Evolutionary conservation across 768 basidiomycete genomes (phyloP).

Genomic region (Naganishia friedmannii): DNA sequence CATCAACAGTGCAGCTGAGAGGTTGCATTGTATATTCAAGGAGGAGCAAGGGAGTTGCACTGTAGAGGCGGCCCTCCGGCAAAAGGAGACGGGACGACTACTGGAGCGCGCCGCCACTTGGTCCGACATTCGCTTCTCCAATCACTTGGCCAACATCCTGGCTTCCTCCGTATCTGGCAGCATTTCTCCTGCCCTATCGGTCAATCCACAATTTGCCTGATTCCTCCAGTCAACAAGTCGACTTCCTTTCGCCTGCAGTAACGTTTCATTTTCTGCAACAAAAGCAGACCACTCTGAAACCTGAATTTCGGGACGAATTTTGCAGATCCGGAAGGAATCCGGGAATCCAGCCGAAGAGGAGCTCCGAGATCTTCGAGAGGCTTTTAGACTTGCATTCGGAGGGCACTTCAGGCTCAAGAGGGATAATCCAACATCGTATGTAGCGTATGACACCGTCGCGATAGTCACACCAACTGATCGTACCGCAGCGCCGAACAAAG

Average conservation of each 20-base stretch:
- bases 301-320: neutral
- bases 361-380: neutral
- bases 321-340: neutral
- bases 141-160: too few relatives aligned
- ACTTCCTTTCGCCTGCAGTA: neutral
- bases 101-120: neutral
- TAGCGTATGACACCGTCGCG: neutral
- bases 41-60: neutral
- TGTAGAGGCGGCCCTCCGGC: too few relatives aligned
- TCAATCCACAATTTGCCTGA: neutral
- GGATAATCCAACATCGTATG: neutral
- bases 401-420: neutral
- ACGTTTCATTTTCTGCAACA: neutral
- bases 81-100: neutral
- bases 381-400: neutral
- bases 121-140: neutral
- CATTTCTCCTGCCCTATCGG: too few relatives aligned
- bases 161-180: too few relatives aligned
- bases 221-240: neutral
- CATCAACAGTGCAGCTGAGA: neutral
- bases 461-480: neutral
- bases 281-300: neutral
- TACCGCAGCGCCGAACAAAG: neutral
- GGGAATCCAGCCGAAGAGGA: neutral
- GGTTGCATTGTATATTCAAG: neutral